phyloP scores from a whole-genome alignment of 805 yeast genomes.

The Candida peoriensis region DNA sequence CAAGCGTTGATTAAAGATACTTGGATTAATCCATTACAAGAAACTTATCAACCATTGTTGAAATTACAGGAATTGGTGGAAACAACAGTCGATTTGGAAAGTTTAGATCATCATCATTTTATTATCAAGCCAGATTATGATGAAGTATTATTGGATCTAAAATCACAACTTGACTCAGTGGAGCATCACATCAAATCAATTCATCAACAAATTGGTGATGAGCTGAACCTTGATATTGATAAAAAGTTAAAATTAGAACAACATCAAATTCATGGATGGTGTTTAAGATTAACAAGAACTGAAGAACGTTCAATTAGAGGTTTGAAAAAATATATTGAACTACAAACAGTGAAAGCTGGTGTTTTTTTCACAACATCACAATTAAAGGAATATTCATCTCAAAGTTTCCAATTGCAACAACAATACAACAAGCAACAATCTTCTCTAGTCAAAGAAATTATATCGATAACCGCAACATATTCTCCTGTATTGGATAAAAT shows the following conservation, averaged over 20 bases:
- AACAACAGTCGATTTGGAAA: conserved; percentile 83
- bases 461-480: conserved; percentile 76
- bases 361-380: conserved; percentile 79
- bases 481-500: conserved; percentile 70
- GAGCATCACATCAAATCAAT: conserved; percentile 50
- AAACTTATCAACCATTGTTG: conserved; percentile 44
- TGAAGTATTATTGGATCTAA: conserved; percentile 60
- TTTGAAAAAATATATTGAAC: conserved; percentile 56
- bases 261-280: conserved; percentile 89
- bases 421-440: conserved; percentile 75
- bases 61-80: conserved; percentile 85
- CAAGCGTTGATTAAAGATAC: conserved; percentile 36
- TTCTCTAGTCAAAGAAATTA: conserved; percentile 75
- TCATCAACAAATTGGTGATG: conserved; percentile 66
- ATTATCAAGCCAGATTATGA: conserved; percentile 89
- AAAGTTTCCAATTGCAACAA: conserved; percentile 51
- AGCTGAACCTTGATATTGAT: conserved; percentile 74
- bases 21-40: conserved; percentile 58
- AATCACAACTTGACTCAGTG: conserved; percentile 49
- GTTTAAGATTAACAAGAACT: conserved; percentile 84
- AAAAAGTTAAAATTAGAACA: conserved; percentile 87
- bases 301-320: conserved; percentile 80
- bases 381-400: conserved; percentile 54
- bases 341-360: conserved; percentile 93
- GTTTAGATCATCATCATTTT: conserved; percentile 77